Percentiles rank a stretch among this genome's conserved stretches.
phyloP scores from a whole-genome alignment of 495 filamentous ascomycete species.

The Jackrogersella minutella region DNA sequence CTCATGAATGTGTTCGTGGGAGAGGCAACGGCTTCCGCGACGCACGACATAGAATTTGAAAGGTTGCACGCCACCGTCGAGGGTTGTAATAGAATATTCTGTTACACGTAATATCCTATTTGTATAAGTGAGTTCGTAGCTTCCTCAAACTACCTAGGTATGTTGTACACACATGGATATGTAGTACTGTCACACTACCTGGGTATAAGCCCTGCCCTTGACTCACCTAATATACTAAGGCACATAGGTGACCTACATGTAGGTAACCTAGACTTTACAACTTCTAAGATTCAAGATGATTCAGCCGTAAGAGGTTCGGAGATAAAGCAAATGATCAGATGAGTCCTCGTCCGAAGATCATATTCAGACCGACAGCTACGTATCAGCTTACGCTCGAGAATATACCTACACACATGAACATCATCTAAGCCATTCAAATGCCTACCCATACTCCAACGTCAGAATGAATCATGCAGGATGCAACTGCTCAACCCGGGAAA shows the following conservation, averaged over 20 bases:
- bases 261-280: not conserved
- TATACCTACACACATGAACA: not conserved
- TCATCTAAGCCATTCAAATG: too few relatives aligned
- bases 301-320: too few relatives aligned
- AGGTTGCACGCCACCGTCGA: not conserved
- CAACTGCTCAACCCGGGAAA: constrained; percentile 30
- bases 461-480: constrained; percentile 3
- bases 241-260: too few relatives aligned
- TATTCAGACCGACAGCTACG: constrained; percentile 11
- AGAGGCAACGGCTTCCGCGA: not conserved
- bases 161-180: too few relatives aligned
- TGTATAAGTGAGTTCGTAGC: too few relatives aligned
- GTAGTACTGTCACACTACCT: too few relatives aligned
- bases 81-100: not conserved
- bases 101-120: constrained; percentile 2
- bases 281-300: too few relatives aligned
- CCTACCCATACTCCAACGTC: too few relatives aligned
- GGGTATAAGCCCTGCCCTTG: too few relatives aligned
- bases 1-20: not conserved
- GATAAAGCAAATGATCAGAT: constrained; percentile 22
- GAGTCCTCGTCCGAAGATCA: constrained; percentile 8
- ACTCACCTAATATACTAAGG: too few relatives aligned
- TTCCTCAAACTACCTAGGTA: not conserved
- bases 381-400: constrained; percentile 28
- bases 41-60: not conserved